Evolutionary conservation across 768 basidiomycete species (phyloP), one percentile per base, ranked within the genome.

Genomic region (Lactarius vividus): DNA sequence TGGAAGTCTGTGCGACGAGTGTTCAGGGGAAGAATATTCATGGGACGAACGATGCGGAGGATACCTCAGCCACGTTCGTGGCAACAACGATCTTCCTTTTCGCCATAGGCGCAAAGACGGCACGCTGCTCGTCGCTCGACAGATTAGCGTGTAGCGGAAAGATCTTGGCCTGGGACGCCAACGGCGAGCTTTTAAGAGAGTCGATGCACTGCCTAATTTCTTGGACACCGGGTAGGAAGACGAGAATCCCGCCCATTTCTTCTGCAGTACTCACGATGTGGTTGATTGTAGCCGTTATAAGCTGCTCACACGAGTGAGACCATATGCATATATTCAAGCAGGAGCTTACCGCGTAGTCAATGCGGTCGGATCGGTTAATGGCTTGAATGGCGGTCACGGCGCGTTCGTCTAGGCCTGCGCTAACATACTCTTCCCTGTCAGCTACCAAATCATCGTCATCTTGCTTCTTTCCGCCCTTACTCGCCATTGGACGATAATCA

Each of bases 181-280:
- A 64, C 0, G 78, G 64, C 16, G 73, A 69, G 44, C 72, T 72
- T 18, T 78, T 79, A 52, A 94, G 76, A 4, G 83, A 79, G 15
- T 88, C 84, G 23, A 92, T 85, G 71, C 90, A 91, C 66, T 89
- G 86, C 23, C 86, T 84, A 69, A 94, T 94, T 72, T 94, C 92
- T 75, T 89, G 90, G 1, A 94, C 89, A 74, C 95, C 95, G n/a
- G 93, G 87, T 62, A 95, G 79, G 77, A 98, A 98, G 53, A 97
- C 84, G 28, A 98, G 81, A 54, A 97, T 85, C 6, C 88, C 94
- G 2, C 86, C 89, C 10, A 74, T 75, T 33, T 80, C 79, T 15
- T 79, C 72, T 28, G 77, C 74, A 7, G 80, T 83, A 6, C 77
- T 73, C 16, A 87, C 74, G 63, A 94, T 88, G 69, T 92, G 79